Evolutionary conservation across 2,329 filamentous ascomycete species (phyloP).

Genomic region (Claviceps sp.): DNA sequence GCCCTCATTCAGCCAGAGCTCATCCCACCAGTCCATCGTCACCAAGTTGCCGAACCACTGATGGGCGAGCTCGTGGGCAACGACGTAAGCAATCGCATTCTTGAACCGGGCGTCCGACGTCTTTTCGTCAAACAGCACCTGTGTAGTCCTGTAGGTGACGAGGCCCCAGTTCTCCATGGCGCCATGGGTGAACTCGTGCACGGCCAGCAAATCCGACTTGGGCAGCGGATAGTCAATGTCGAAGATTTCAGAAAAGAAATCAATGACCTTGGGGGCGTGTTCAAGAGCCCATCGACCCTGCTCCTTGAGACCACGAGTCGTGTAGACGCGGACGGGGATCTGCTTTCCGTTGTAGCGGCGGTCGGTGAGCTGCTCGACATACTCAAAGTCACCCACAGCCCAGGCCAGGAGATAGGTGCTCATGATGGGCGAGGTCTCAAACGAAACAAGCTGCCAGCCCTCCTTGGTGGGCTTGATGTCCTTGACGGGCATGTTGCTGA

Average conservation of each 20-base stretch:
- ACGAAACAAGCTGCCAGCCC: constrained; percentile 61
- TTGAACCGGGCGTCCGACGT: constrained; percentile 82
- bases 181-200: constrained; percentile 79
- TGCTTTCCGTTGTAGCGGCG: constrained; percentile 83
- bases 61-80: constrained; percentile 93
- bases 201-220: constrained; percentile 80
- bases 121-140: constrained; percentile 89
- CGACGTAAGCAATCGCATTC: constrained; percentile 90
- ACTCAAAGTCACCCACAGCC: constrained; percentile 95
- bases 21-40: constrained; percentile 95
- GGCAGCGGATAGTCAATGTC: constrained; percentile 85
- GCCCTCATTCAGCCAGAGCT: constrained; percentile 88
- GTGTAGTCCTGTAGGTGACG: constrained; percentile 90
- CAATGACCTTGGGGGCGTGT: constrained; percentile 84
- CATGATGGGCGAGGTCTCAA: constrained; percentile 80
- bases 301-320: constrained; percentile 83
- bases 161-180: constrained; percentile 97
- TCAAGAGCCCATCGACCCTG: constrained; percentile 82
- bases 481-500: constrained; percentile 94
- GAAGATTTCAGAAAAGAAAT: constrained; percentile 94
- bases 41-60: constrained; percentile 95
- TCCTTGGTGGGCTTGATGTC: constrained; percentile 42
- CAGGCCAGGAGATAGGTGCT: constrained; percentile 84
- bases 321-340: constrained; percentile 90
- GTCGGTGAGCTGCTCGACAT: constrained; percentile 81